Percentiles rank a stretch among this genome's conserved stretches.
Conservation (phyloP, 2,329 filamentous ascomycete genomes). For the Botrytis sinoallii region DNA sequence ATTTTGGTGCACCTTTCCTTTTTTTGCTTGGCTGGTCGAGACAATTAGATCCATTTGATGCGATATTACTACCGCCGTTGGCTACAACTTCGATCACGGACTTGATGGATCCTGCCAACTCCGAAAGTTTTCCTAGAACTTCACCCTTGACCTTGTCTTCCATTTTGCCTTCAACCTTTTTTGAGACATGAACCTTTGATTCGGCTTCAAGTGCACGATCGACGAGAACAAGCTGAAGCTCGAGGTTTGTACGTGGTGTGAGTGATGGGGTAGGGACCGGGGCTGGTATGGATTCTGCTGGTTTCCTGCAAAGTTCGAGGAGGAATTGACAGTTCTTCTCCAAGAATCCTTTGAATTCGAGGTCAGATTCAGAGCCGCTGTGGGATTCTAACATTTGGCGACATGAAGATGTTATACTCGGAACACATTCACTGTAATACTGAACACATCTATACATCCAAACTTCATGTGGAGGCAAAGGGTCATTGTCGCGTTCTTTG, state of each 20-base stretch:
- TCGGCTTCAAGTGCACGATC: neutral
- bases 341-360: neutral
- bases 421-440: accelerated
- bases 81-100: neutral
- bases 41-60: neutral
- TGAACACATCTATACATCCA: neutral
- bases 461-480: accelerated
- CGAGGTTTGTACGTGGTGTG: neutral
- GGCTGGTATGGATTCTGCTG: neutral
- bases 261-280: neutral
- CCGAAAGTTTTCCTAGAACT: neutral
- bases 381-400: neutral
- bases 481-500: neutral
- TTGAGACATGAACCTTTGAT: neutral
- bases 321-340: neutral
- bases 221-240: neutral
- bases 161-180: neutral
- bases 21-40: neutral
- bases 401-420: neutral
- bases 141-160: neutral
- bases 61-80: no score
- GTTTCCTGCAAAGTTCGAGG: neutral
- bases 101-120: neutral
- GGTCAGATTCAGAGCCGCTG: neutral
- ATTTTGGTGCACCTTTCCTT: neutral